Percentiles rank a stretch among this genome's conserved stretches.
Evolutionary conservation across 1,284 basidiomycete species (phyloP).

Genomic region (Quambalaria eucalypti): DNA sequence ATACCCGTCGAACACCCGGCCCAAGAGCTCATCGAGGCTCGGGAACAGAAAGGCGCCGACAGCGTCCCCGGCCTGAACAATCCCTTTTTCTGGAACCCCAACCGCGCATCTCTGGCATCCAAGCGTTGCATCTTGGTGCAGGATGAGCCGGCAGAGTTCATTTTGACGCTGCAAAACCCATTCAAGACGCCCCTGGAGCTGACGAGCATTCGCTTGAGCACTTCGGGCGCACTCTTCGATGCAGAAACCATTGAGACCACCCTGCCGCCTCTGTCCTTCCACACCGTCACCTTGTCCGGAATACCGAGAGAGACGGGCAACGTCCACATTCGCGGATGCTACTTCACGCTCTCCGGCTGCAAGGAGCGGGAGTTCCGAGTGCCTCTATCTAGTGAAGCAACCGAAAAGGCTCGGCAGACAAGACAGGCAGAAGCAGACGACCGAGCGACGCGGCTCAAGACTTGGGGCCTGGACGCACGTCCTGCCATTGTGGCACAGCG

Average conservation of each 20-base stretch:
- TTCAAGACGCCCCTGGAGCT: constrained; percentile 83
- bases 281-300: constrained; percentile 64
- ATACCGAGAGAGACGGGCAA: constrained; percentile 59
- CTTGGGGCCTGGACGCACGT: constrained; percentile 60
- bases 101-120: neutral
- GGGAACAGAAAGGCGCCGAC: constrained; percentile 8
- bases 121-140: constrained; percentile 59
- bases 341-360: constrained; percentile 67
- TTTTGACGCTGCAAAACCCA: constrained; percentile 77
- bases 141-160: constrained; percentile 71
- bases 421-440: constrained; percentile 54
- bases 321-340: constrained; percentile 67
- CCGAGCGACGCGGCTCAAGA: constrained; percentile 62
- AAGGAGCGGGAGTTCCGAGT: constrained; percentile 64
- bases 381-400: constrained; percentile 64
- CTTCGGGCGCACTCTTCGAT: constrained; percentile 68
- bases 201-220: constrained; percentile 68
- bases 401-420: constrained; percentile 59
- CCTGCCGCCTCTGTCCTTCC: constrained; percentile 65
- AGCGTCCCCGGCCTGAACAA: constrained; percentile 13
- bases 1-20: constrained; percentile 61
- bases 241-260: constrained; percentile 55
- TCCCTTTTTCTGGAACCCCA: constrained; percentile 27
- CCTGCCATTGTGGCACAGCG: constrained; percentile 12
- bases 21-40: constrained; percentile 4